Evolutionary conservation across 768 basidiomycete genomes (phyloP), one percentile per base, ranked within the genome.

Genomic region (Mycena alexandri): DNA sequence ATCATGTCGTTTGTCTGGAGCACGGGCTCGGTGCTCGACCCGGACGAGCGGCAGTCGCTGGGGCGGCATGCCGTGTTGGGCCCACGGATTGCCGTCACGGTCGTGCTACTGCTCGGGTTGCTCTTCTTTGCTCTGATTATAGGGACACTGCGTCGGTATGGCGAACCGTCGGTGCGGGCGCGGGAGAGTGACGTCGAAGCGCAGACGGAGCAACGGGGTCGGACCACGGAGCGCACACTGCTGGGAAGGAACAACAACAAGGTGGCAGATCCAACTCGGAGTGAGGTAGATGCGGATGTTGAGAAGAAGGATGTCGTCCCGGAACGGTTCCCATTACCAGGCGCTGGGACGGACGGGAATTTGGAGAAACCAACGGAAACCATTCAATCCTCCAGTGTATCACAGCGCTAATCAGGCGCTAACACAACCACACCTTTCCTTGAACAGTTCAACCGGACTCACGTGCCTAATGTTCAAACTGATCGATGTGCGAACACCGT

Each of bases 1-100:
- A 90, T 93, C 70, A 80, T 91, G 36, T 83, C 88, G 9, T 93
- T 86, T 66, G 87, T 92, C 56, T 93, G 92, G 92, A 86, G 89
- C 50, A 87, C 87, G 0, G 90, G 89, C 17, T 83, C 87, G 0
- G 78, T 79, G 1, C 43, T 75, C 14, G 86, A 90, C 58, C 76
- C 79, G 2, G 50, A 74, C 3, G 68, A 75, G 46, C 80, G 81
- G 2, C 68, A 73, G 14, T 79, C 79, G 9, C 80, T 89, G 0
- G 75, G 79, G 5, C 71, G 79, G 0, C 63, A 63, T 0, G 82
- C 79, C 5, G 84, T 82, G 1, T 75, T 90, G 5, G 86, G 80
- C 3, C 82, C 88, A 4, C 85, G 92, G 21, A 79, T 91, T 24
- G 82, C 78, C 0, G 79, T 93, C 52, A 87, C 92, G 0, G 73